phyloP scores from a whole-genome alignment of 2,329 filamentous ascomycete species.

The Claviceps digitariae region DNA sequence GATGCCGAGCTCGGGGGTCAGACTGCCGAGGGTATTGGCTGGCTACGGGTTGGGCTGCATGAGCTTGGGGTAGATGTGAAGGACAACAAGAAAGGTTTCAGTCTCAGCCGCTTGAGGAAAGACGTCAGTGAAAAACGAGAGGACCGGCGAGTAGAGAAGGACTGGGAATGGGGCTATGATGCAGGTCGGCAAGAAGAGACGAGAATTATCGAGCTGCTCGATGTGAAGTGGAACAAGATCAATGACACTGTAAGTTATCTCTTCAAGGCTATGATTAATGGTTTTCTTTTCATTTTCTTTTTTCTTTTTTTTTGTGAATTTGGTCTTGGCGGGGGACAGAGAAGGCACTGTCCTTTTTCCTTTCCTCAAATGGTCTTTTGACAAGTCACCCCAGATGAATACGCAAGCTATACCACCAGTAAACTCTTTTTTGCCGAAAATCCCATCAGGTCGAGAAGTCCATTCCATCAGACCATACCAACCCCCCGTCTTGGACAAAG shows the following conservation, averaged over 20 bases:
- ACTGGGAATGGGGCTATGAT: slow-evolving; percentile 62
- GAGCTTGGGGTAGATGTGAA: slow-evolving; percentile 54
- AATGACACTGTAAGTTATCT: slow-evolving; percentile 66
- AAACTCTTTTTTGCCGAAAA: slow-evolving; percentile 57
- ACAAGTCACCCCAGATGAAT: slow-evolving; percentile 46
- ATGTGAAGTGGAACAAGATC: slow-evolving; percentile 79
- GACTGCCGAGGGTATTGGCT: slow-evolving; percentile 74
- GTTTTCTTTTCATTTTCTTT: neutral
- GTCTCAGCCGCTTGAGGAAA: slow-evolving; percentile 54
- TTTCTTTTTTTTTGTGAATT: neutral
- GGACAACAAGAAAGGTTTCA: slow-evolving; percentile 37
- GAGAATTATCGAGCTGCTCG: slow-evolving; percentile 72
- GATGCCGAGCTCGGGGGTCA: slow-evolving; percentile 75
- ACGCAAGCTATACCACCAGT: slow-evolving; percentile 63
- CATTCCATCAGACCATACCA: slow-evolving; percentile 57
- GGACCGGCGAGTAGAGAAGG: slow-evolving; percentile 65
- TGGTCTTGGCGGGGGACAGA: no score
- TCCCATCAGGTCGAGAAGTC: slow-evolving; percentile 83
- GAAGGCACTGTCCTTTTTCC: no score
- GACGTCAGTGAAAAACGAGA: slow-evolving; percentile 66
- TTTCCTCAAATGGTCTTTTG: neutral
- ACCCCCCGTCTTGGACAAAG: slow-evolving; percentile 49
- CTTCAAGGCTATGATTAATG: neutral
- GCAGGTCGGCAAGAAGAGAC: slow-evolving; percentile 75
- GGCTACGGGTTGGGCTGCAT: slow-evolving; percentile 64